These are phyloP conservation scores for Beauveria sp. DNA, from an alignment of 2,329 filamentous ascomycete species.

Conservation along the genomic window DNA sequence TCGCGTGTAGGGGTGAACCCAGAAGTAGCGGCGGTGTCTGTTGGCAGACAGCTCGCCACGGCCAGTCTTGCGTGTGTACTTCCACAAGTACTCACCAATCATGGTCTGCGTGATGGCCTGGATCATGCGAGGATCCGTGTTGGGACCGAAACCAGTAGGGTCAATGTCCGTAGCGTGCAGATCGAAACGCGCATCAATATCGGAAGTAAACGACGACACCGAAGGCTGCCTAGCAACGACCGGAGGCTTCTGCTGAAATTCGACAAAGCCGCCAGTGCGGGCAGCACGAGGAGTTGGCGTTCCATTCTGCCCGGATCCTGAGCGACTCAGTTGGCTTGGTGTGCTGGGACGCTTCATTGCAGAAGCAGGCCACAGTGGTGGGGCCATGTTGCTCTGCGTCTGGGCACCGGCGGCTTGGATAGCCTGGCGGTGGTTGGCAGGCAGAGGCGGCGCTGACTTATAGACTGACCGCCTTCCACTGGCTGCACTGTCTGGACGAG, in stretches of 20 bases:
- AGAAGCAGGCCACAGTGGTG: conserved; percentile 76
- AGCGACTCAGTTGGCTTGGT: conserved; percentile 43
- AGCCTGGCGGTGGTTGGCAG: conserved; percentile 71
- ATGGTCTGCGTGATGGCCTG: conserved; percentile 98
- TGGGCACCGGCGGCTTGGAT: conserved; percentile 64
- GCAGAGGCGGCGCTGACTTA: conserved; percentile 60
- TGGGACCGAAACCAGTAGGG: conserved; percentile 53
- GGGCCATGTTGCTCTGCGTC: conserved; percentile 60
- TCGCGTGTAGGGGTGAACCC: conserved; percentile 95
- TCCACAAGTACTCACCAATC: conserved; percentile 99
- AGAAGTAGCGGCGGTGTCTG: conserved; percentile 92
- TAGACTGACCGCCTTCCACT: conserved; percentile 46
- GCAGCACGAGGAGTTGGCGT: conserved; percentile 50
- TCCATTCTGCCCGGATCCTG: conserved; percentile 42
- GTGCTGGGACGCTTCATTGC: conserved; percentile 56
- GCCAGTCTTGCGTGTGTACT: conserved; percentile 94
- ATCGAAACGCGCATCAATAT: conserved; percentile 87
- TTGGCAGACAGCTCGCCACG: conserved; percentile 82
- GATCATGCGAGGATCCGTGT: conserved; percentile 94
- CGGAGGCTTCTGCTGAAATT: conserved; percentile 38
- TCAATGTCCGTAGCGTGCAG: conserved; percentile 49
- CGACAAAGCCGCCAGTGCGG: conserved; percentile 39
- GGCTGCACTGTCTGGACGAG: conserved; percentile 63
- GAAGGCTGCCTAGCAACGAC: conserved; percentile 56
- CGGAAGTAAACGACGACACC: conserved; percentile 89